phyloP scores from a whole-genome alignment of 495 filamentous ascomycete genomes.

The Aspergillus kassunensis region DNA sequence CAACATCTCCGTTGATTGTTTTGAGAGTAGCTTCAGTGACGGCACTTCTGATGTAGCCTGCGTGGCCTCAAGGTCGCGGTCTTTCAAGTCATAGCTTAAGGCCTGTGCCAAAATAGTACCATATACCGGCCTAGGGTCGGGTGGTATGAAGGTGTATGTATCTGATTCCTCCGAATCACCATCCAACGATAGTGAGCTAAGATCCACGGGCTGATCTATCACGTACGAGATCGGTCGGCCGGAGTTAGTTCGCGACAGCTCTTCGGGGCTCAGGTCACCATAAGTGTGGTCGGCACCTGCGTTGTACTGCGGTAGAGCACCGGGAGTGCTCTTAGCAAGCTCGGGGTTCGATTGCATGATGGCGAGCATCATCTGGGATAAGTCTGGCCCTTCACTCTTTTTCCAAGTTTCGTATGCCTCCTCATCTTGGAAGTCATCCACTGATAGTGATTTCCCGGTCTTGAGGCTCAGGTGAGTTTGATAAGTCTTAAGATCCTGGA shows the following conservation, averaged over 20 bases:
- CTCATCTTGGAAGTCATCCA: conserved; percentile 85
- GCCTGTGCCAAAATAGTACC: conserved; percentile 72
- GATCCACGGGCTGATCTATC: conserved; percentile 73
- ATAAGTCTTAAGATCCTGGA: conserved; percentile 89
- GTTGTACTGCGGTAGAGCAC: conserved; percentile 50
- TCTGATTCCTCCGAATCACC: conserved; percentile 46
- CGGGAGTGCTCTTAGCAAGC: conserved; percentile 64
- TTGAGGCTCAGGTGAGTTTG: conserved; percentile 81
- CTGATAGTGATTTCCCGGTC: conserved; percentile 69
- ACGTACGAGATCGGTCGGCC: conserved; percentile 54
- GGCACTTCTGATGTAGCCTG: conserved; percentile 49
- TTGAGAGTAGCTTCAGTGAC: conserved; percentile 67
- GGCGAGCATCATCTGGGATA: conserved; percentile 88
- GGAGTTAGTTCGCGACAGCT: conserved; percentile 54
- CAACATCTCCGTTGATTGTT: conserved; percentile 75
- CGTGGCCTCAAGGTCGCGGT: conserved; percentile 50
- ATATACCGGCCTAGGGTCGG: conserved; percentile 78
- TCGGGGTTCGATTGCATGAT: conserved; percentile 85
- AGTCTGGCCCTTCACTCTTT: conserved; percentile 71
- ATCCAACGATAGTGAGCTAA: conserved; percentile 65
- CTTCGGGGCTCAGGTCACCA: conserved; percentile 52
- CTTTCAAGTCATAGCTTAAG: conserved; percentile 62
- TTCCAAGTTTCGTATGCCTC: conserved; percentile 90
- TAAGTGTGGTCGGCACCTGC: conserved; percentile 30
- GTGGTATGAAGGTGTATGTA: conserved; percentile 82